Base-by-base conservation (phyloP, 805 yeast genomes). In the Nakazawaea populi region DNA sequence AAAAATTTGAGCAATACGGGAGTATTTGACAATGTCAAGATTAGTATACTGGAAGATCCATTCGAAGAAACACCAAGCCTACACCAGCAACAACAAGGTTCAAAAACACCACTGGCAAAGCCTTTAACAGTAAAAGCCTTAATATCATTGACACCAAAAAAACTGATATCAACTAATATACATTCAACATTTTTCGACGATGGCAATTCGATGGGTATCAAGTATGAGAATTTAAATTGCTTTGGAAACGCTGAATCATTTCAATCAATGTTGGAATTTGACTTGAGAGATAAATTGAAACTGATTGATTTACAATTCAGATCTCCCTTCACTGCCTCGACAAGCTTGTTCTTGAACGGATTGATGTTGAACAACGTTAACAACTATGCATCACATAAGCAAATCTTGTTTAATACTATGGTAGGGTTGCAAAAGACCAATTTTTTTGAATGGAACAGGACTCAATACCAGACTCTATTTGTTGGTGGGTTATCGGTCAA, bases 241-340 rank as follows among this genome's bases (percentile, higher is more conserved):
- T 75, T 84, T 56, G 89, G 87, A 4, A 85, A 84, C n/a, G 89
- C 87, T 12, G 91, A 85, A 61, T 68, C 69, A 6, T 58, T 86
- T 12, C 69, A 76, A 12, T 54, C 82, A 12, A 82, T 82, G 53
- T 74, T 79, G 55, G 62, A 53, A 52, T 66, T 72, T 53, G 73
- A 75, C 57, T 58, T 70, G 44, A 72, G 72, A 60, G 68, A 68
- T 55, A 70, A 72, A 55, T 70, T 72, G 70, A 58, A 82, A 72
- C 66, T 63, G 59, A 72, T 74, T 57, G 86, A 77, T 67, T 71
- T 76, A 5, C 57, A 56, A 55, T 70, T 68, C 60, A 73, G 69
- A 53, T 72, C 65, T 51, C 87, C 77, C 55, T 66, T 71, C 61
- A 70, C 58, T 61, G 64, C 78, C 61, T 60, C 82, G 44, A 61